phyloP scores from a whole-genome alignment of 352 stramenopile species.

The Pythium guiyangense region DNA sequence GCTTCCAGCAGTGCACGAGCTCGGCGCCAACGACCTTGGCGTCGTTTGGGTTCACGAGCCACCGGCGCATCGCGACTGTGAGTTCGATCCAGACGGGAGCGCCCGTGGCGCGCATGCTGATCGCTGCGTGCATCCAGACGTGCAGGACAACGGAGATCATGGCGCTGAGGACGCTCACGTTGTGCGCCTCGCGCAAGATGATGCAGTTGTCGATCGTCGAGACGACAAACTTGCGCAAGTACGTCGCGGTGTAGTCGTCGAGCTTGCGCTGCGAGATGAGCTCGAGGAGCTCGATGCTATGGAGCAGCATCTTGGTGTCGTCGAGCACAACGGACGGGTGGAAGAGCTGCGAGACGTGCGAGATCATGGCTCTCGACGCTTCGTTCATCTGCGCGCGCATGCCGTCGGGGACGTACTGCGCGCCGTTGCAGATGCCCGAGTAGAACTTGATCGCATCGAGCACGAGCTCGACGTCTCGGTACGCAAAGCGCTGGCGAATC shows the following conservation, averaged over 20 bases:
- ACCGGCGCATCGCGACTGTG: slow-evolving; percentile 71
- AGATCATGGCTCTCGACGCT: slow-evolving; percentile 80
- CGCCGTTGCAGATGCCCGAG: slow-evolving; percentile 67
- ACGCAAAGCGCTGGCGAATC: slow-evolving; percentile 80
- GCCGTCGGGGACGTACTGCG: slow-evolving; percentile 65
- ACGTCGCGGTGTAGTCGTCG: slow-evolving; percentile 83
- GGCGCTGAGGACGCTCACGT: slow-evolving; percentile 54
- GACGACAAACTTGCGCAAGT: slow-evolving; percentile 84
- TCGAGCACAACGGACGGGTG: slow-evolving; percentile 82
- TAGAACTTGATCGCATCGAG: slow-evolving; percentile 88
- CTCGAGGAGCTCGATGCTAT: slow-evolving; percentile 85
- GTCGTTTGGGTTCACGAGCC: slow-evolving; percentile 64
- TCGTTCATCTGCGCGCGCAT: slow-evolving; percentile 85
- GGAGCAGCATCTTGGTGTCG: slow-evolving; percentile 76
- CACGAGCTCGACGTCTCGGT: slow-evolving; percentile 79
- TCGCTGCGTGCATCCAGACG: slow-evolving; percentile 82
- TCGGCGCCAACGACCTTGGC: slow-evolving; percentile 53
- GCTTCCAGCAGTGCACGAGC: slow-evolving; percentile 83
- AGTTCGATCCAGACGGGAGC: slow-evolving; percentile 81
- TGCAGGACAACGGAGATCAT: slow-evolving; percentile 83
- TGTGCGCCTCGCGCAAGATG: slow-evolving; percentile 61
- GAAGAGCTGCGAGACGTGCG: slow-evolving; percentile 84
- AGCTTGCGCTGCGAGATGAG: slow-evolving; percentile 76
- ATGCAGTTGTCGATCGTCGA: slow-evolving; percentile 80
- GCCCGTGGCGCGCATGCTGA: slow-evolving; percentile 45